phyloP scores from a whole-genome alignment of 768 basidiomycete genomes.

The Amanita polypyramis region DNA sequence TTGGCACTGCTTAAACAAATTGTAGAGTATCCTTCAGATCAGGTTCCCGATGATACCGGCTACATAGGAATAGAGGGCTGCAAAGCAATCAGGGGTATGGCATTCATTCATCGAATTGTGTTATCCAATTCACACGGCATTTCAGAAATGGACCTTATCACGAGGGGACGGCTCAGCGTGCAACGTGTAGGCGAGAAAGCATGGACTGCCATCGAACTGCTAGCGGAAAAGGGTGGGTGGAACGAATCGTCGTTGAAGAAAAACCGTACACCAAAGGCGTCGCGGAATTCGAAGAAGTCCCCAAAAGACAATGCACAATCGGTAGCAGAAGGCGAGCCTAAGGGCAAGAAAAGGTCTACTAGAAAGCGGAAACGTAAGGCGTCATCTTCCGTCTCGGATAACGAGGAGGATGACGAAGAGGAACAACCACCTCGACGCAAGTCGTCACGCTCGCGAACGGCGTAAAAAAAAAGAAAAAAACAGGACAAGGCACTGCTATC shows the following conservation, averaged over 20 bases:
- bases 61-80: conserved; percentile 61
- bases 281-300: not conserved
- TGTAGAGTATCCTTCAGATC: conserved; percentile 25
- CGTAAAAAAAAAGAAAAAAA: too few relatives aligned
- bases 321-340: not conserved
- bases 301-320: not conserved
- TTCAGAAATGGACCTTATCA: conserved; percentile 69
- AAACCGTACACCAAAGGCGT: not conserved
- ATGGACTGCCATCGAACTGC: conserved; percentile 46
- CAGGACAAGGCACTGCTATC: not conserved
- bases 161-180: conserved; percentile 76
- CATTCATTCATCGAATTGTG: not conserved
- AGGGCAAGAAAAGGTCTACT: not conserved
- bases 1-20: conserved; percentile 64
- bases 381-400: not conserved
- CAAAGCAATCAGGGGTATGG: conserved; percentile 51
- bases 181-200: conserved; percentile 64
- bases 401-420: not conserved
- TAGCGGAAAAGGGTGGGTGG: conserved; percentile 78
- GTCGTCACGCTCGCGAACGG: not conserved
- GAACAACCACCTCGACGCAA: not conserved
- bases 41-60: conserved; percentile 41
- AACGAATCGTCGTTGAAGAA: conserved; percentile 19
- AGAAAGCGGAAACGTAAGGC: conserved; percentile 2
- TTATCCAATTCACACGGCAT: not conserved